These are phyloP conservation scores for Fusarium begoniae DNA, from an alignment of 2,329 filamentous ascomycete species.

Conservation along the genomic window DNA sequence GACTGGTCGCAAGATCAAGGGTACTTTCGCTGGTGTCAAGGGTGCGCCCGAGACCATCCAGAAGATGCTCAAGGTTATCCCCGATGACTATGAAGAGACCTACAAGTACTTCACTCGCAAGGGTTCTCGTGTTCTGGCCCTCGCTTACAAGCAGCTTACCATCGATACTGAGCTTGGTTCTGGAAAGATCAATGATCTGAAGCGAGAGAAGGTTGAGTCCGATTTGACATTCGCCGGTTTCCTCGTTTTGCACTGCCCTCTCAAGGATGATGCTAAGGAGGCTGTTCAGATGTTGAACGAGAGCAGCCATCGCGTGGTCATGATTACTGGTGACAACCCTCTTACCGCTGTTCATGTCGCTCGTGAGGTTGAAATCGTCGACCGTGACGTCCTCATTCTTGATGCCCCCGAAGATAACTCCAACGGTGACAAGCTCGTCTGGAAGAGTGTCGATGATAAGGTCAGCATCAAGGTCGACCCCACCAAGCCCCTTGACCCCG, in stretches of 20 bases:
- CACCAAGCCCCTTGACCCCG: constrained; percentile 78
- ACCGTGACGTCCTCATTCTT: constrained; percentile 92
- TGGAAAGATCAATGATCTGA: constrained; percentile 89
- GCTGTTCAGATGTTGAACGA: constrained; percentile 97
- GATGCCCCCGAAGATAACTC: constrained; percentile 93
- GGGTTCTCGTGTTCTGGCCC: constrained; percentile 90
- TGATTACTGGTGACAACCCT: constrained; percentile 99
- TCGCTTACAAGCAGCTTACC: constrained; percentile 93
- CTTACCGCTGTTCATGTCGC: constrained; percentile 96
- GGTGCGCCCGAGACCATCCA: constrained; percentile 97
- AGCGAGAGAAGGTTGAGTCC: constrained; percentile 90
- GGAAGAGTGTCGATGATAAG: constrained; percentile 95
- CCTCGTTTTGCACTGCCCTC: constrained; percentile 90
- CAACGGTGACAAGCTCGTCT: constrained; percentile 83
- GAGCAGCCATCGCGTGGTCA: constrained; percentile 96
- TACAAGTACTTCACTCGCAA: constrained; percentile 98
- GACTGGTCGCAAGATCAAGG: constrained; percentile 78
- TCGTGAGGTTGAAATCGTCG: constrained; percentile 95
- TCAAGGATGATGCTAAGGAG: constrained; percentile 96
- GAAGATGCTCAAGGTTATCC: constrained; percentile 86
- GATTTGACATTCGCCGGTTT: constrained; percentile 92
- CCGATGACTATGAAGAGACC: constrained; percentile 93
- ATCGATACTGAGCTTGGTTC: constrained; percentile 83
- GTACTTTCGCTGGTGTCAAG: constrained; percentile 95
- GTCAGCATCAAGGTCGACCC: constrained; percentile 86